Percentiles rank a stretch among this genome's conserved stretches.
phyloP scores from a whole-genome alignment of 2,329 filamentous ascomycete genomes.

The Aspergillus calidoustus region DNA sequence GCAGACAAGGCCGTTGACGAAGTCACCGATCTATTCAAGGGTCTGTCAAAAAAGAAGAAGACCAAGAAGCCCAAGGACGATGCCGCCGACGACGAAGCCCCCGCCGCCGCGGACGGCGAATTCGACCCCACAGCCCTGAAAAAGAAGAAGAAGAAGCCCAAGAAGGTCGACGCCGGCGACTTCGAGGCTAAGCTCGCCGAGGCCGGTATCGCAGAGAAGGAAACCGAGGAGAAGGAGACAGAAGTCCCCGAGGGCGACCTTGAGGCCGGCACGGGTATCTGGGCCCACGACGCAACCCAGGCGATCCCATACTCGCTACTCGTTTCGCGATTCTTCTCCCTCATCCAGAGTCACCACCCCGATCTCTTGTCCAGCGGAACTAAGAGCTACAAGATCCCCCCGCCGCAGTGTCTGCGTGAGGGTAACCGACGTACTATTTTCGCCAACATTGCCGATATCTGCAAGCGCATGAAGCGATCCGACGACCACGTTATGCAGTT shows the following conservation, averaged over 20 bases:
- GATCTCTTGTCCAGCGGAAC: constrained; percentile 87
- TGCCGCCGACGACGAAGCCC: constrained; percentile 55
- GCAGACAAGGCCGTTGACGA: constrained; percentile 65
- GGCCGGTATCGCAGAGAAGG: constrained; percentile 63
- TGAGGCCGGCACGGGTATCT: constrained; percentile 87
- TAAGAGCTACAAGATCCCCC: constrained; percentile 98
- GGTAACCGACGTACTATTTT: constrained; percentile 99
- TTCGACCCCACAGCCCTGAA: constrained; percentile 71
- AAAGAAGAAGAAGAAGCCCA: constrained; percentile 79
- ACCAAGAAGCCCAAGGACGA: constrained; percentile 63
- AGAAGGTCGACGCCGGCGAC: constrained; percentile 65
- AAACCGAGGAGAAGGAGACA: constrained; percentile 59
- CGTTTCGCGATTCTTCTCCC: constrained; percentile 89
- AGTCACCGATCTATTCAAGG: constrained; percentile 69
- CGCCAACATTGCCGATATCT: constrained; percentile 98
- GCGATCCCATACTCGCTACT: constrained; percentile 84
- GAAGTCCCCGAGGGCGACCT: constrained; percentile 73
- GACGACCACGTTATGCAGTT: constrained; percentile 98
- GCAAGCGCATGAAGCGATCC: constrained; percentile 98
- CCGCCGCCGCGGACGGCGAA: constrained; percentile 59
- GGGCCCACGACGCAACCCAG: constrained; percentile 78
- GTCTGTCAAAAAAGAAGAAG: constrained; percentile 77
- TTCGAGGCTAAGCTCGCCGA: constrained; percentile 70
- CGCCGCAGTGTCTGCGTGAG: constrained; percentile 98
- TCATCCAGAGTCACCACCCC: constrained; percentile 94